Evolutionary conservation across 2,329 filamentous ascomycete genomes (phyloP), one percentile per base, ranked within the genome.

Genomic region (Kalmusia sp.): DNA sequence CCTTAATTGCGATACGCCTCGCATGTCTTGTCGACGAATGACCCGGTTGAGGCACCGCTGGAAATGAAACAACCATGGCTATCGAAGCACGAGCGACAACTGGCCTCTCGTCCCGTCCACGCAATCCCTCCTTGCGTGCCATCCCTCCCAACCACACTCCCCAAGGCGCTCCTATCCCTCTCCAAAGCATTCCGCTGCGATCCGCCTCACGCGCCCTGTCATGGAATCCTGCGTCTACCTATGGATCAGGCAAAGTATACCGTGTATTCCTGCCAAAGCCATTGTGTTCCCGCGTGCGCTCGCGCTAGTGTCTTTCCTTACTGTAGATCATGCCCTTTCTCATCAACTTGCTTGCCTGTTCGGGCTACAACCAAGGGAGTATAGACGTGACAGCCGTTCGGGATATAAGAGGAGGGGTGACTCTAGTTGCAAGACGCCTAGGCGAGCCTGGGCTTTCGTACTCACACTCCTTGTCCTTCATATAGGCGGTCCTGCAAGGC

Each of bases 261-360:
- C 38, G 39, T 17, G 24, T 33, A 50, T 5, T 41, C 24, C 54
- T 49, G 49, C 53, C 61, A 58, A 51, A 56, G 31, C 47, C 54
- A 57, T 59, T 46, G 57, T 57, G 57, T 47, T 52, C 60, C 41
- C 54, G 51, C 30, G 46, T 54, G 44, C 47, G 17, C 22, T 58
- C 51, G 54, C 61, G 55, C 55, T 47, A 50, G 40, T 65, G 63
- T 65, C 63, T 67, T 61, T 69, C 65, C 68, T 68, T 71, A 60
- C 67, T 54, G 66, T 55, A 43, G 62, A 68, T 70, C 65, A 51
- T 62, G 62, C 49, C 62, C 59, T 46, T 62, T 59, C n/a, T 53
- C 57, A 54, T 55, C 21, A 30, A 14, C 47, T 47, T 35, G 45
- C 28, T 33, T 47, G 47, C 57, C 57, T 47, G 43, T 57, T 63